Conservation (phyloP, 2,329 filamentous ascomycete genomes). For the Fusarium haematococcum region DNA sequence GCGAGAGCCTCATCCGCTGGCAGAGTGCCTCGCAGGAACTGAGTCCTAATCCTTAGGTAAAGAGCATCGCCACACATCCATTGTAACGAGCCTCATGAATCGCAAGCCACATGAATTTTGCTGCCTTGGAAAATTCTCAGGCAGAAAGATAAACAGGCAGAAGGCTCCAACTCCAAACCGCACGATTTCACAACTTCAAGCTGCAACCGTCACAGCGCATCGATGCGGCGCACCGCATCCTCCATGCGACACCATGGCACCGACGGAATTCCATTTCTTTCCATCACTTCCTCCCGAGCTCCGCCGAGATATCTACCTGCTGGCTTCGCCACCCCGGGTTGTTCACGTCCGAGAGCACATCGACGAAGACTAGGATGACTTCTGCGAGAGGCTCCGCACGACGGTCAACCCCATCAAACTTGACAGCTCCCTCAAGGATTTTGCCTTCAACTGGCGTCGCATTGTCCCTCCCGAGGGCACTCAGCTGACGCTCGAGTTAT, state of each 20-base stretch:
- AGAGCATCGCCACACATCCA: background rate
- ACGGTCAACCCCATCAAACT: background rate
- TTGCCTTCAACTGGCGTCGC: conserved; percentile 6
- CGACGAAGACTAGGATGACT: background rate
- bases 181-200: background rate
- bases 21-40: background rate
- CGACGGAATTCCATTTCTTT: background rate
- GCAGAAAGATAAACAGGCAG: background rate
- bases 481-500: background rate
- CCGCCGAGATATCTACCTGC: background rate
- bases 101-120: background rate
- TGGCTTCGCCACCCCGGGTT: background rate
- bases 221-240: background rate
- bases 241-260: background rate
- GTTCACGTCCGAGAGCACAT: background rate
- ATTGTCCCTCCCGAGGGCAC: too few species aligned
- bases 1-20: background rate
- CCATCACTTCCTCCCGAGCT: background rate
- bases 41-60: background rate
- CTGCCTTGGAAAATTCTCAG: background rate
- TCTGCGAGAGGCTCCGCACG: background rate
- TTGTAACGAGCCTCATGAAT: background rate
- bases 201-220: background rate
- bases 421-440: background rate
- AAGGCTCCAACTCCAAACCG: background rate